Percentiles rank a stretch among this genome's conserved stretches.
Conservation (phyloP, 305 asterid species). For the Fraxinus ornus region DNA sequence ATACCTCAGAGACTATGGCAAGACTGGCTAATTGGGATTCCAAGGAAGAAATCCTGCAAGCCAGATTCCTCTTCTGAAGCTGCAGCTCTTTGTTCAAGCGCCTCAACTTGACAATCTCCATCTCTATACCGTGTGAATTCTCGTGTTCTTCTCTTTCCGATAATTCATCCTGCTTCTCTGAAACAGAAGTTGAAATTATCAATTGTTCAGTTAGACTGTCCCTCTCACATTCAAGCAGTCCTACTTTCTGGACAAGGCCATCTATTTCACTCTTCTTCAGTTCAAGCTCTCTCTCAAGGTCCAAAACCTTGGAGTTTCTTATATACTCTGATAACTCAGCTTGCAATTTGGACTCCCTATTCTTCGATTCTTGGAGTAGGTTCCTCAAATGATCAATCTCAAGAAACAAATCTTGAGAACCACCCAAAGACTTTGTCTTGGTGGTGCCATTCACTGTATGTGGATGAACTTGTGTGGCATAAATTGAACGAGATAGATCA, state of each 20-base stretch:
- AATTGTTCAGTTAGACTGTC: conserved; percentile 47
- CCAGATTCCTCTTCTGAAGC: conserved; percentile 80
- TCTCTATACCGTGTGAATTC: conserved; percentile 42
- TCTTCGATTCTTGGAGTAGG: conserved; percentile 77
- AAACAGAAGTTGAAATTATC: conserved; percentile 38
- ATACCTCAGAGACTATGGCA: conserved; percentile 60
- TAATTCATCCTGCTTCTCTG: conserved; percentile 38
- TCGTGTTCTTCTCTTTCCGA: conserved; percentile 33
- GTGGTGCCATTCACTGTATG: conserved; percentile 36
- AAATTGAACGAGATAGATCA: conserved; percentile 68
- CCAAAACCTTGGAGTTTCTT: conserved; percentile 48
- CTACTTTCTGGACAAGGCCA: conserved; percentile 52
- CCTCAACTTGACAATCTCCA: conserved; percentile 85
- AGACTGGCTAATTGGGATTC: conserved; percentile 55
- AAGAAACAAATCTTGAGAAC: conserved; percentile 65
- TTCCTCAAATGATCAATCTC: conserved; percentile 80
- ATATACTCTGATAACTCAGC: conserved; percentile 54
- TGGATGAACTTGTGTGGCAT: conserved; percentile 66
- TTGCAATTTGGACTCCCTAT: conserved; percentile 66
- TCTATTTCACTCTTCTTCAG: conserved; percentile 55
- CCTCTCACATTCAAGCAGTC: conserved; percentile 55
- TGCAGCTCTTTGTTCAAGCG: conserved; percentile 92
- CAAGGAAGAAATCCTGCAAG: conserved; percentile 62
- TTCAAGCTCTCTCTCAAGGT: conserved; percentile 65
- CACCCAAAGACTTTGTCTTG: conserved; percentile 44